Evolutionary conservation across 768 basidiomycete species (phyloP).

Genomic region (Rhizopogon sp.): DNA sequence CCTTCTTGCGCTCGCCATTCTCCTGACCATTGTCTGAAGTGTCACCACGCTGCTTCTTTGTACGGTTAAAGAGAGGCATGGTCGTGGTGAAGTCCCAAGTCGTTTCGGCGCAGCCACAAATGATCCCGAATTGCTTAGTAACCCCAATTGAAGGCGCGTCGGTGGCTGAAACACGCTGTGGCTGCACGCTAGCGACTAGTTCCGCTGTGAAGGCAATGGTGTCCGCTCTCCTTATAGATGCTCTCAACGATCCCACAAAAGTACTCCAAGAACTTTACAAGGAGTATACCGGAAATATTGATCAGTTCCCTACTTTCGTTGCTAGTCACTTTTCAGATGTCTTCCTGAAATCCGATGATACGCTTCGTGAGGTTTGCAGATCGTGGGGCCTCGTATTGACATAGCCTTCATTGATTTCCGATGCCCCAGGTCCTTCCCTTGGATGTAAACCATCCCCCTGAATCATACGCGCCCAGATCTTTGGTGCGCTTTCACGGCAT

Average conservation of each 20-base stretch:
- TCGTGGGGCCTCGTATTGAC: neutral
- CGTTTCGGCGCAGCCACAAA: conserved; percentile 3
- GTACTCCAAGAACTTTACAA: conserved; percentile 47
- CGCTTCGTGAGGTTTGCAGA: conserved; percentile 33
- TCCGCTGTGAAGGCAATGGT: conserved; percentile 35
- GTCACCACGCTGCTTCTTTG: conserved; percentile 33
- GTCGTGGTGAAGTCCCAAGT: conserved; percentile 12
- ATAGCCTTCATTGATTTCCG: neutral
- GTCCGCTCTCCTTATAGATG: conserved; percentile 42
- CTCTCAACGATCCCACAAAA: conserved; percentile 43
- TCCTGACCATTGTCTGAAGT: conserved; percentile 31
- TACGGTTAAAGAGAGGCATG: conserved; percentile 57
- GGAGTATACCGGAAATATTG: conserved; percentile 14
- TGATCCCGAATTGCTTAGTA: conserved; percentile 1
- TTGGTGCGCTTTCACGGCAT: conserved; percentile 73
- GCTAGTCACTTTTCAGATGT: conserved; percentile 40
- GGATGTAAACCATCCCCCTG: conserved; percentile 41
- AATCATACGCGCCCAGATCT: conserved; percentile 42
- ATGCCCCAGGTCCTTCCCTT: conserved; percentile 53
- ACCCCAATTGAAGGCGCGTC: neutral
- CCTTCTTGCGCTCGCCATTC: conserved; percentile 58
- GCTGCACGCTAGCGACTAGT: no score
- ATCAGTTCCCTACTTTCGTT: conserved; percentile 37
- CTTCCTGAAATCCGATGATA: conserved; percentile 34
- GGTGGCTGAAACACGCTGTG: neutral